Percentiles rank a stretch among this genome's conserved stretches.
Conservation (phyloP, 2,329 filamentous ascomycete species). For the Fusarium sp. region DNA sequence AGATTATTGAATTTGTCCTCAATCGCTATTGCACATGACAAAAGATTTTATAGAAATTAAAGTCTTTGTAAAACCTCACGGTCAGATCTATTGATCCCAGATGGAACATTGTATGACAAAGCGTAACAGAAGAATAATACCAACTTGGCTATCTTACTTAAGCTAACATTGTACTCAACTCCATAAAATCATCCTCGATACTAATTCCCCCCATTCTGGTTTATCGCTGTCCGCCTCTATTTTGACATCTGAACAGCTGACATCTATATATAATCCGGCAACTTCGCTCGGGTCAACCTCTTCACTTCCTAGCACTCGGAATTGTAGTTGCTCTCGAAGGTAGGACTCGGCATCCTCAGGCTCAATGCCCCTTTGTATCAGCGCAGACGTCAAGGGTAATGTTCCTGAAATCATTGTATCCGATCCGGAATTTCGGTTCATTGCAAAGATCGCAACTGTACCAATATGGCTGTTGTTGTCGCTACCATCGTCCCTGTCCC, state of each 20-base stretch:
- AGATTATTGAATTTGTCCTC: background rate
- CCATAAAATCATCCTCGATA: background rate
- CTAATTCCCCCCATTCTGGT: background rate
- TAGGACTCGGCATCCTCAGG: background rate
- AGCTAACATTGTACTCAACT: background rate
- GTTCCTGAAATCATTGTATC: slow-evolving; percentile 61
- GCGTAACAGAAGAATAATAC: background rate
- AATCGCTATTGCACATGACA: too few relatives aligned
- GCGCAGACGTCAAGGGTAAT: slow-evolving; percentile 62
- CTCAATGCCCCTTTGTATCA: background rate
- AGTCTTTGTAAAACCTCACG: too few relatives aligned
- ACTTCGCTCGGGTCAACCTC: slow-evolving; percentile 40
- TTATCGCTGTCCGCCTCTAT: background rate
- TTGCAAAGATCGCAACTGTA: slow-evolving; percentile 69
- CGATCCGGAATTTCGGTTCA: slow-evolving; percentile 53
- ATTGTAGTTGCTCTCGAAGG: background rate
- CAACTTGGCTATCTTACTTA: background rate
- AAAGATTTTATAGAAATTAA: too few relatives aligned
- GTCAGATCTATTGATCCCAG: background rate
- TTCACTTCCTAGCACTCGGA: slow-evolving; percentile 57
- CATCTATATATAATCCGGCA: background rate
- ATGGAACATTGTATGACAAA: background rate
- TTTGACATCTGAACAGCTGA: background rate
- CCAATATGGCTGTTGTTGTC: slow-evolving; percentile 58
- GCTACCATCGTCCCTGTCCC: slow-evolving; percentile 43